Percentiles rank a stretch among this genome's conserved stretches.
Conservation (phyloP, 2,329 filamentous ascomycete genomes). For the Xylariaceae sp. region DNA sequence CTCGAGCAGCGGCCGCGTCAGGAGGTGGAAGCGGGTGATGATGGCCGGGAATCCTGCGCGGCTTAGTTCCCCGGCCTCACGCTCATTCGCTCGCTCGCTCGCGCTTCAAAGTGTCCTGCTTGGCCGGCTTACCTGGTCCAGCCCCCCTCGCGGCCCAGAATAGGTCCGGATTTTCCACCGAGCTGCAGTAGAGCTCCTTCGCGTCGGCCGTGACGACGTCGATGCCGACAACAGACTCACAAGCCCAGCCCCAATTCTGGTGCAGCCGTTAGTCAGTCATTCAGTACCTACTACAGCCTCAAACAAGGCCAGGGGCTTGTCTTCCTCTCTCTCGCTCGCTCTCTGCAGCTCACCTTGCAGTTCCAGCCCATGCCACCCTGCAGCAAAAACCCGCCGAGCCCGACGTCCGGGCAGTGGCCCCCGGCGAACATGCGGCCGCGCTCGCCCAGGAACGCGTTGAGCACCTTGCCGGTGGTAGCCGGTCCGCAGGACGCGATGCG, state of each 20-base stretch:
- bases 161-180: constrained; percentile 34
- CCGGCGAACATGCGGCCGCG: constrained; percentile 41
- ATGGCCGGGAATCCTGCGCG: constrained; percentile 46
- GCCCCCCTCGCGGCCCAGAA: constrained; percentile 42
- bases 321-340: not conserved
- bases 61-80: too few species aligned
- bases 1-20: constrained; percentile 24
- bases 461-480: constrained; percentile 36
- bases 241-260: constrained; percentile 49
- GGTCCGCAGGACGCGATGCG: constrained; percentile 35
- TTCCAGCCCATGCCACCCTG: constrained; percentile 55
- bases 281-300: too few species aligned
- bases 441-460: constrained; percentile 31
- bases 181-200: constrained; percentile 27
- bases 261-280: not conserved
- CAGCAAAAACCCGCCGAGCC: constrained; percentile 47
- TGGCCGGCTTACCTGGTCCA: constrained; percentile 32
- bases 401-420: constrained; percentile 50
- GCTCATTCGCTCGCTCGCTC: too few species aligned
- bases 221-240: constrained; percentile 35
- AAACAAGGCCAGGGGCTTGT: not conserved
- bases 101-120: too few species aligned
- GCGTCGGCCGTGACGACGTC: constrained; percentile 42
- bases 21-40: constrained; percentile 42
- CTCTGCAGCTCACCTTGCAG: constrained; percentile 31